Evolutionary conservation across 2,329 filamentous ascomycete species (phyloP), one percentile per base, ranked within the genome.

Genomic region (Aspergillus melleus): DNA sequence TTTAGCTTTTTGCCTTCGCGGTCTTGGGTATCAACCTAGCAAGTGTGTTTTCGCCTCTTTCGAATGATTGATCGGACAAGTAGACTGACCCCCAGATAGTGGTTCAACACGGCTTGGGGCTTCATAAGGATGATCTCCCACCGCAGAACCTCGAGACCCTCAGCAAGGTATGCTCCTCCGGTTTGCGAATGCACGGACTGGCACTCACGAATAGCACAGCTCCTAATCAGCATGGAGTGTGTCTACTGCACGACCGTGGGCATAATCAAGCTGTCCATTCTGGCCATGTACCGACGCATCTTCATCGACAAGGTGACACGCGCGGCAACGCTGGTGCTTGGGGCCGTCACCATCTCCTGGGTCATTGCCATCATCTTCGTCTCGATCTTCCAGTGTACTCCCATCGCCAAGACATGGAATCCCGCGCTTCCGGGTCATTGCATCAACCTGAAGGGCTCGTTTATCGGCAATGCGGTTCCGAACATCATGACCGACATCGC

Each of bases 221-320:
- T 78, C 66, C 74, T 84, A 6, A 67, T 83, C 12, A 77, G 80
- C 11, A 80, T 78, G 22, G 80, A 68, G 47, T 61, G 53, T 29
- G 16, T 64, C 8, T 67, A 68, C 64, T 78, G 74, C 26, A 82
- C 75, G 65, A 81, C 80, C 30, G 70, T 83, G 3, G 79, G 77
- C 44, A 77, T 81, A 71, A 81, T 81, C n/a, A 85, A 84, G 63
- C 57, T 83, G 14, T 78, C 78, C 54, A 72, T 84, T 22, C 66
- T 85, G 49, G 69, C 83, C 47, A 82, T 84, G 80, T 84, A 84
- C 72, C 77, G 77, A 65, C 80, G 81, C 65, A 82, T 84, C 62
- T 84, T 84, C 67, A 79, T 73, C 20, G 71, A 79, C 4, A 71
- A 72, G 0, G 75, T 74, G 59, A 80, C 83, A 61, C 77, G 77